Conservation (phyloP, 345 rosid species). For the Citrus medica region DNA sequence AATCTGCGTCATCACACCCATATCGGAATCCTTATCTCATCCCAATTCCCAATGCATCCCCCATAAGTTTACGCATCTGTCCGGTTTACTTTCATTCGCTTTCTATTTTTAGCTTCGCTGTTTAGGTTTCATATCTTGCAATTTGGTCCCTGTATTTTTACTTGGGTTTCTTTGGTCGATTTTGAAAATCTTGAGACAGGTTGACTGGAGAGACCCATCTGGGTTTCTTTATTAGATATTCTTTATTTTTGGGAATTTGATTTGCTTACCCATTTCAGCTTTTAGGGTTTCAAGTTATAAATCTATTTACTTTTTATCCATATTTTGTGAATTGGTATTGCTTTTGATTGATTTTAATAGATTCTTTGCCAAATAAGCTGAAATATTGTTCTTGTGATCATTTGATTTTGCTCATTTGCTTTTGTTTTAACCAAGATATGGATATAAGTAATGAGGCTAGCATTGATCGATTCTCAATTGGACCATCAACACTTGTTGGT, state of each 20-base stretch:
- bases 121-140: not conserved
- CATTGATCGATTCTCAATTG: conserved; percentile 77
- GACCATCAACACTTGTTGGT: conserved; percentile 83
- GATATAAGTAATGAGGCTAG: conserved; percentile 91
- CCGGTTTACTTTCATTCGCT: not conserved
- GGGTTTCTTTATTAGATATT: not conserved
- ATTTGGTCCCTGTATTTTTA: not conserved
- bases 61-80: not conserved
- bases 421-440: conserved; percentile 34
- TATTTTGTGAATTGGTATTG: not conserved
- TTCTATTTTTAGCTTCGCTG: not conserved
- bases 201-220: not conserved
- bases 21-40: conserved; percentile 15
- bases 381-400: not conserved
- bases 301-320: not conserved
- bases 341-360: not conserved
- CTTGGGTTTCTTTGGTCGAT: not conserved
- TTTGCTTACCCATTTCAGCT: not conserved
- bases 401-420: not conserved
- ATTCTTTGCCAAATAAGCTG: not conserved
- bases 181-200: not conserved
- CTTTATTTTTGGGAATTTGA: not conserved
- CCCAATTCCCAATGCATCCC: conserved; percentile 13
- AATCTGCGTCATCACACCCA: not conserved
- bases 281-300: not conserved